Percentiles rank a stretch among this genome's conserved stretches.
phyloP scores from a whole-genome alignment of 2,329 filamentous ascomycete species.

The Raffaelea deltoideospora region DNA sequence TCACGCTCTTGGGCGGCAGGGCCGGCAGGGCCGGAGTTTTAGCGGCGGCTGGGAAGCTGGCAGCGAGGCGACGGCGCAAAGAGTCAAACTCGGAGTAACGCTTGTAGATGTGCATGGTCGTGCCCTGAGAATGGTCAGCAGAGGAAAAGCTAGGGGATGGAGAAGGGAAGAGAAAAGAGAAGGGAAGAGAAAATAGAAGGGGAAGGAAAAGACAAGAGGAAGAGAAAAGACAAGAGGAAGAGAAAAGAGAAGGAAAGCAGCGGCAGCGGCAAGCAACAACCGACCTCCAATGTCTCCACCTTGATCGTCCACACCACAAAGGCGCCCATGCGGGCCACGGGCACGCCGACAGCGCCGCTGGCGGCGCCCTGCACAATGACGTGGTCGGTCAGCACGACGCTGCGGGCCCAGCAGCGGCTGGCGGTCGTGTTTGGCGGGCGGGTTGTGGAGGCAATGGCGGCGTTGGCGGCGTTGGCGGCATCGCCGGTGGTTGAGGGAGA shows the following conservation, averaged over 20 bases:
- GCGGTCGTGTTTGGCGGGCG: slow-evolving; percentile 13
- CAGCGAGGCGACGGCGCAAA: slow-evolving; percentile 55
- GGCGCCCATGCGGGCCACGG: slow-evolving; percentile 48
- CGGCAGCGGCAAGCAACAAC: slow-evolving; percentile 49
- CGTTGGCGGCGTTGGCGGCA: background rate
- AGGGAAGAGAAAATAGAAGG: too few species aligned
- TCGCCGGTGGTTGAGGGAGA: background rate
- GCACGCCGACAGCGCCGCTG: background rate
- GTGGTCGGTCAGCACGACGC: slow-evolving; percentile 42
- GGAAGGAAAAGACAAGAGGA: too few species aligned
- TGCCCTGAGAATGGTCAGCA: too few species aligned
- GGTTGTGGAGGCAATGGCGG: background rate
- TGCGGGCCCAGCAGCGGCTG: slow-evolving; percentile 49
- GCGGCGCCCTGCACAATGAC: slow-evolving; percentile 38
- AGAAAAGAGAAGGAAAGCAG: slow-evolving; percentile 17
- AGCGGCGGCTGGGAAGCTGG: slow-evolving; percentile 70
- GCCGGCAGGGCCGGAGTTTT: slow-evolving; percentile 67
- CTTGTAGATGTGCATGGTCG: slow-evolving; percentile 47
- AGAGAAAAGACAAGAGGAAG: background rate
- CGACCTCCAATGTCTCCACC: slow-evolving; percentile 74
- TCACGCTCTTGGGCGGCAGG: slow-evolving; percentile 78
- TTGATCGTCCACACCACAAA: slow-evolving; percentile 92
- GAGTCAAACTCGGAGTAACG: slow-evolving; percentile 91
- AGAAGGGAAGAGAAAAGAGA: background rate
- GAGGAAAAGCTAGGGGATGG: background rate